Evolutionary conservation across 139 green algal species (phyloP), one percentile per base, ranked within the genome.

Genomic region (Spirogloea muscicola): DNA sequence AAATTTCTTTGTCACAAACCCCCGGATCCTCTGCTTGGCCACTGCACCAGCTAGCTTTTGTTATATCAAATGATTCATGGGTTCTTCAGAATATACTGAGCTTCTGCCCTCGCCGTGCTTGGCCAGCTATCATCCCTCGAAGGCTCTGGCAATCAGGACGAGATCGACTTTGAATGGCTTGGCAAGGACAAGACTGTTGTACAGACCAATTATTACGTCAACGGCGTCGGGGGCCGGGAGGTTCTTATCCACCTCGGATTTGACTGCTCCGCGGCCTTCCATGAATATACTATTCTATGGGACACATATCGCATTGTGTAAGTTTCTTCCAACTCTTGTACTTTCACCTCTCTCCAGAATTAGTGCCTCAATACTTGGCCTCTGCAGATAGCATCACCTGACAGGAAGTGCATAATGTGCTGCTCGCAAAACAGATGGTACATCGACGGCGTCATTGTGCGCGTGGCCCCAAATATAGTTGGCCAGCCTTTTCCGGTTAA

Each of bases 81-180:
- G n/a, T n/a, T n/a, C n/a, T n/a, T n/a, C n/a, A n/a, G n/a, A n/a
- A n/a, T n/a, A n/a, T n/a, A n/a, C n/a, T n/a, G n/a, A n/a, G 13
- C 31, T 42, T 10, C 31, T 16, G 10, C 55, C 31, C 31, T 65
- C 29, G 13, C 29, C 16, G 13, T 65, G 13, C 29, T 16, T 65
- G 0, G 1, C 25, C 65, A 66, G 38, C 59, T 68, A 1, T 68
- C 59, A 21, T 68, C 59, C 27, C 25, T 41, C 29, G 59, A 68
- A 31, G 59, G 59, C 38, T 41, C 44, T 31, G 31, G 31, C 27
- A 31, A 68, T 36, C 63, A 72, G 46, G 63, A 72, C 63, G 63
- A 72, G 46, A 72, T 72, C 38, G 63, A 72, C 63, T 72, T 72
- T 1, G 63, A 72, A 39, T 72, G 34, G 36, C 46, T 72, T 29